Evolutionary conservation across 164 flowering plant species (phyloP), one percentile per base, ranked within the genome.

Genomic region (Aristolochia contorta): DNA sequence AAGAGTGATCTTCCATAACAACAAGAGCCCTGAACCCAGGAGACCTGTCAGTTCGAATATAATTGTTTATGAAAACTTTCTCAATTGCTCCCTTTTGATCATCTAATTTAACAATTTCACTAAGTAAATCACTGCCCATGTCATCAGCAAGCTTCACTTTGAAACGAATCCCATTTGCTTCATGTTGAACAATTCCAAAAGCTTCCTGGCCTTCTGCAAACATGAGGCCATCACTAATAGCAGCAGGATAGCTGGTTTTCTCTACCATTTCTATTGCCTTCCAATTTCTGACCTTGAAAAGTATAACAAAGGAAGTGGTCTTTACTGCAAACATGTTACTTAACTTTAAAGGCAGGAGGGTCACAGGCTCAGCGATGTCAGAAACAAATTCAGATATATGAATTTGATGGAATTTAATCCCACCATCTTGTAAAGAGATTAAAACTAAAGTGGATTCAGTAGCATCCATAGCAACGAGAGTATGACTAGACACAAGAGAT

Each of bases 1-100:
- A 74, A 16, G 99, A 91, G 73, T 94, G 88, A 75, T 94, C 97
- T 72, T 91, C 96, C 97, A 91, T 88, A 48, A 88, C 91, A 80
- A 94, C 77, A 78, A 94, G 78, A 23, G 91, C 97, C 74, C 99
- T 82, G 69, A 91, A 91, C 51, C 97, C 97, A 75, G 80, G 63
- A 67, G 91, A 81, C 69, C 82, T 81, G 61, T 94, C 97, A 25
- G 91, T 88, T 45, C 96, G 75, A 50, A 91, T 61, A 73, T 94
- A 94, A 69, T 69, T 82, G 71, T 94, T 91, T 54, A 88, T 68
- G 78, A 88, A 94, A 74, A 94, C 82, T 74, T 79, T 86, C 57
- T 80, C 79, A 54, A 80, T 89, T 33, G 60, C 52, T 46, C 99
- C 99, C 69, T 82, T 80, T 50, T 84, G 83, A 14, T 50, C 56